Evolutionary conservation across 495 filamentous ascomycete species (phyloP).

Genomic region (Darksidea phi): DNA sequence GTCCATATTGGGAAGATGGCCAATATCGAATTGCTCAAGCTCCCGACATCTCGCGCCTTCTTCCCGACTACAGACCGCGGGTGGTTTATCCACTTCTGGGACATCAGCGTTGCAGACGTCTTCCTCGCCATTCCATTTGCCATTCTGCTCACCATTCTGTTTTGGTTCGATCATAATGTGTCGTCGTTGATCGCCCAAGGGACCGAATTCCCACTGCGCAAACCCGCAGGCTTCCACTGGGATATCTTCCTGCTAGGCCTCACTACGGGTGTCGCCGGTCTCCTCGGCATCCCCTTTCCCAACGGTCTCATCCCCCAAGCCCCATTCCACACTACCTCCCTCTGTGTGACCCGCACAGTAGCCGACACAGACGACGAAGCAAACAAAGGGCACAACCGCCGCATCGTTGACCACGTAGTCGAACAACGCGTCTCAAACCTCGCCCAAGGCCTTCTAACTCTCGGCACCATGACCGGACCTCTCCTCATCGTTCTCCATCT

Average conservation of each 20-base stretch:
- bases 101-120: slow-evolving; percentile 68
- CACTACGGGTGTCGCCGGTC: slow-evolving; percentile 78
- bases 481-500: slow-evolving; percentile 78
- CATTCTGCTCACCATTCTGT: slow-evolving; percentile 78
- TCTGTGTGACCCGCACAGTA: slow-evolving; percentile 45
- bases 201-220: slow-evolving; percentile 84
- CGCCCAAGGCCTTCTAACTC: slow-evolving; percentile 74
- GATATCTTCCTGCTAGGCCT: slow-evolving; percentile 88
- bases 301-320: slow-evolving; percentile 82
- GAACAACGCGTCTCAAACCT: slow-evolving; percentile 90
- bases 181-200: slow-evolving; percentile 82
- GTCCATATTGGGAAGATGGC: slow-evolving; percentile 79
- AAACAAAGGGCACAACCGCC: slow-evolving; percentile 60
- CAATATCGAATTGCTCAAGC: slow-evolving; percentile 49
- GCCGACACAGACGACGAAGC: slow-evolving; percentile 51
- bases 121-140: slow-evolving; percentile 90
- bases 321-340: slow-evolving; percentile 84
- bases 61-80: slow-evolving; percentile 72
- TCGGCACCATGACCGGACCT: slow-evolving; percentile 86
- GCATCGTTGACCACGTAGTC: slow-evolving; percentile 63
- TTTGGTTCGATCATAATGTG: slow-evolving; percentile 82
- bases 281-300: slow-evolving; percentile 85
- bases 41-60: slow-evolving; percentile 60
- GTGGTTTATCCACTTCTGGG: slow-evolving; percentile 91
- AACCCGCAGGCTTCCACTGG: slow-evolving; percentile 96